Evolutionary conservation across 2,329 filamentous ascomycete genomes (phyloP), one percentile per base, ranked within the genome.

Genomic region (Nothopassalora personata): DNA sequence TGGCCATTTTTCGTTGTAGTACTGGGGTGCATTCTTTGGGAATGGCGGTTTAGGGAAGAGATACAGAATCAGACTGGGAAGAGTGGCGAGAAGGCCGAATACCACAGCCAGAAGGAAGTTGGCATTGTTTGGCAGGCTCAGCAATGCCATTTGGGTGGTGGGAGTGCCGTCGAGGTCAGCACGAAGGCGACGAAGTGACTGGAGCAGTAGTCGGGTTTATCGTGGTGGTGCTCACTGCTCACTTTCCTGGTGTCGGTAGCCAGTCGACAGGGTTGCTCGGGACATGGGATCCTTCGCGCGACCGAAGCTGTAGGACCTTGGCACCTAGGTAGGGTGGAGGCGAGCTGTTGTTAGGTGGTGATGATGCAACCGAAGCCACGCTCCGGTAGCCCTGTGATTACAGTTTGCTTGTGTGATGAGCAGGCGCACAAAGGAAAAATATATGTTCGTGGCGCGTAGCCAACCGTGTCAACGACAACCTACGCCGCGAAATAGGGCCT

Each of bases 1-100:
- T 0, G 80, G 80, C 65, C 67, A 75, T 7, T 65, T 59, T 13
- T 64, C 59, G 18, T 53, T 54, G 10, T 59, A 56, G 18, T 63
- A 56, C 28, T 61, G 52, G 13, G 70, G 70, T 8, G 67, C 64
- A 58, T 69, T 67, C 39, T 62, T 62, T 15, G 69, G 66, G 8
- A 69, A 60, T n/a, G 60, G 8, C 0, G 67, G 64, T 19, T 60
- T 55, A 13, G 47, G 57, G 59, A 65, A 66, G 15, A 67, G 43
- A 53, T 67, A 70, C 46, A 64, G 39, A 13, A 65, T 39, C 4
- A 64, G 51, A 36, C 56, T 63, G 13, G 57, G 50, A 6, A 67
- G 10, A 13, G 64, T 49, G 10, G 62, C 57, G 23, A 66, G n/a
- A 8, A 39, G 43, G 48, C 57, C 60, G 13, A 64, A 50, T 7